Evolutionary conservation across 1,284 basidiomycete species (phyloP).

Genomic region (Trichosporon asahii): DNA sequence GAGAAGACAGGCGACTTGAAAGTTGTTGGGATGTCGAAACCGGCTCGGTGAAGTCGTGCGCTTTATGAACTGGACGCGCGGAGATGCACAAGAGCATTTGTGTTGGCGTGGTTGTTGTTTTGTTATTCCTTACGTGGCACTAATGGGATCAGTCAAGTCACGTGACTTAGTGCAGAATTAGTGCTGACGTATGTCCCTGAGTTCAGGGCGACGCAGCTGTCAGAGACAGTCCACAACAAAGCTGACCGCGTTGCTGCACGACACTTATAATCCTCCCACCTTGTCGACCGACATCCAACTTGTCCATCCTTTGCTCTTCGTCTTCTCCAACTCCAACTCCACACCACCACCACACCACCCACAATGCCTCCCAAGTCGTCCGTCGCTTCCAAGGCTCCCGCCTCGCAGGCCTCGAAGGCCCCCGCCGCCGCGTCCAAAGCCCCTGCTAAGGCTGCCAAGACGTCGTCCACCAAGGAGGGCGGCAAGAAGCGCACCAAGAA

Average conservation of each 20-base stretch:
- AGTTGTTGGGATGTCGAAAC: not conserved
- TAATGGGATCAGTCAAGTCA: too few species aligned
- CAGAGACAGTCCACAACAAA: not conserved
- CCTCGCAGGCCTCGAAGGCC: conserved; percentile 56
- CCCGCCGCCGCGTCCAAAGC: conserved; percentile 58
- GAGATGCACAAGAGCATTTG: too few species aligned
- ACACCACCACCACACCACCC: conserved; percentile 19
- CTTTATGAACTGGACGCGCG: not conserved
- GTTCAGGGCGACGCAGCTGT: too few species aligned
- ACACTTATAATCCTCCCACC: not conserved
- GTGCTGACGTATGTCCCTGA: too few species aligned
- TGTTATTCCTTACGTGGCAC: too few species aligned
- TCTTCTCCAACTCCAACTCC: conserved; percentile 20
- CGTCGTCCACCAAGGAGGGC: conserved; percentile 19
- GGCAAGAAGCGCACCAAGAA: conserved; percentile 72
- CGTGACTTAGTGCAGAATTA: too few species aligned
- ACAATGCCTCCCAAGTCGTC: conserved; percentile 53
- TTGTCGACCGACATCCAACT: not conserved
- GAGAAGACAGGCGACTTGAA: not conserved
- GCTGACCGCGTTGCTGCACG: not conserved
- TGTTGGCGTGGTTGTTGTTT: too few species aligned
- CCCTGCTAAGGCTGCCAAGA: conserved; percentile 57
- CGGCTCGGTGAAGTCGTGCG: not conserved
- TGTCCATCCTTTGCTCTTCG: not conserved
- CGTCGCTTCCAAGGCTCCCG: conserved; percentile 59